A percentile compares a stretch with the other conserved stretches of the same genome.
Conservation (phyloP, 129 eudicot genomes). For the Flaveria linearis region DNA sequence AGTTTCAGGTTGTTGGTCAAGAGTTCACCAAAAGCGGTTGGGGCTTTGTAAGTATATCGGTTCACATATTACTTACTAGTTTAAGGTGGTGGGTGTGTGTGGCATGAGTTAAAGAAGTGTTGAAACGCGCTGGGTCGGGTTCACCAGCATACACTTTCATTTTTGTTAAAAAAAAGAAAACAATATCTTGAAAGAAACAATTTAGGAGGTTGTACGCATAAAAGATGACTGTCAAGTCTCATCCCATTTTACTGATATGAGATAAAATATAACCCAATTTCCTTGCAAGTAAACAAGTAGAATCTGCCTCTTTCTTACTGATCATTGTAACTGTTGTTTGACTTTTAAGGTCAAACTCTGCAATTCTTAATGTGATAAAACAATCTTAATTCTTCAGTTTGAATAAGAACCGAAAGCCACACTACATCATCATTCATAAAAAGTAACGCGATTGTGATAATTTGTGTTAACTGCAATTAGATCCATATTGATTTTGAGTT, state of each 20-base stretch:
- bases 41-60: constrained; percentile 82
- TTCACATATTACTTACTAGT: neutral
- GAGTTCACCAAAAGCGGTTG: constrained; percentile 84
- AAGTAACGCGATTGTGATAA: neutral
- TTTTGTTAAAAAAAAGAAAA: neutral
- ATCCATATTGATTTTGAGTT: neutral
- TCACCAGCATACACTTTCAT: neutral
- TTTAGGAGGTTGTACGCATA: neutral
- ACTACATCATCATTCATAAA: neutral
- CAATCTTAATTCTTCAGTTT: neutral
- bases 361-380: too few relatives aligned
- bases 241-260: neutral
- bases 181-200: neutral
- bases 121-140: neutral
- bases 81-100: neutral
- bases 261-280: neutral
- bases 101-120: neutral
- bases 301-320: neutral
- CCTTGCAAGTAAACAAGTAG: neutral
- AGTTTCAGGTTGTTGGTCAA: constrained; percentile 65
- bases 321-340: constrained; percentile 4
- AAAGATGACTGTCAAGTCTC: neutral
- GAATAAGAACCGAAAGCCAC: neutral
- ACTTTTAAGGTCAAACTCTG: neutral
- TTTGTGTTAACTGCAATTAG: neutral